Base-by-base conservation (phyloP, 805 yeast genomes). In the Wickerhamiella parazyma region DNA sequence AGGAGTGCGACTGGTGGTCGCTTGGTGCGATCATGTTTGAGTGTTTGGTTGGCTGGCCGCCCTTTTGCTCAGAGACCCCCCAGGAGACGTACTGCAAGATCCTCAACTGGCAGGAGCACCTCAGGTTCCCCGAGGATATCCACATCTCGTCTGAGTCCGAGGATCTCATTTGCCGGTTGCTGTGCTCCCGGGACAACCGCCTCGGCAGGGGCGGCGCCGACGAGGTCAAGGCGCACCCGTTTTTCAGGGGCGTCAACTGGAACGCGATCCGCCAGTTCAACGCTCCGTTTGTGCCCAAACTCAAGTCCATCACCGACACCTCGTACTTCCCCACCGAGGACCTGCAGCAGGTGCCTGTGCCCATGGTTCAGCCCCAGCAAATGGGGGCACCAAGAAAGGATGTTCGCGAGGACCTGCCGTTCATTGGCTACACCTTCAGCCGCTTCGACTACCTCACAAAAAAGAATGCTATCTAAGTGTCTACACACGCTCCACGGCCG, bases 1-100 rank as follows among this genome's bases (percentile, higher is more conserved):
- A 85, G 64, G 95, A 86, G 58, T 86, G 96, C 64, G 96, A 86
- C 62, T 86, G 96, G 96, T 86, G 96, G 96, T 81, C 94, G 7
- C 64, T 86, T 36, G 96, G 96, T 24, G 94, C 95, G 1, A 86
- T 86, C 57, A 87, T 86, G 96, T 86, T 80, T 62, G 96, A 86
- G 69, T 86, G 96, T 66, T 66, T 86, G 49, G 82, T 86, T 48
- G 96, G 96, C 25, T 86, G 95, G 94, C 95, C 96, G 20, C 96
- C 96, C 38, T 86, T 86, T 62, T 86, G 95, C 65, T 78, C 91
- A 0, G 95, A 86, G 56, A 82, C 94, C 9, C 94, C 95, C 9
- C 94, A 84, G 48, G 96, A 86, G 53, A 86, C 96, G 0, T 86
- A 86, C 62, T 72, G 87, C 45, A 86, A 87, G 71, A 86, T 86